Evolutionary conservation across 306 rosid genomes (phyloP).

Genomic region (Prunus fruticosa): DNA sequence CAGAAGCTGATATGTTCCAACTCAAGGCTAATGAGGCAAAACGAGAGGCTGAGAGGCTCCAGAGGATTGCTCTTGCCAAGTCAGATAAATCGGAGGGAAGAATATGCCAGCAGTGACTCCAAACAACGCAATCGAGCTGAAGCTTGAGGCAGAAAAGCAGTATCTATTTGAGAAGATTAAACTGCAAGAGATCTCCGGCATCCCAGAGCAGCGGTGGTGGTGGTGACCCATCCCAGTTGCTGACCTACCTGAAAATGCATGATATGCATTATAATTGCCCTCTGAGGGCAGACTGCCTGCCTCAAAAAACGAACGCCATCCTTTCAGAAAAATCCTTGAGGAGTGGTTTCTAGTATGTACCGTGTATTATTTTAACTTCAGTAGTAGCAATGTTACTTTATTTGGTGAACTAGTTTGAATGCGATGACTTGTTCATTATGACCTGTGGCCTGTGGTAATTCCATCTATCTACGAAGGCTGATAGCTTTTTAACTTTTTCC

Average conservation of each 20-base stretch:
- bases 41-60: slow-evolving; percentile 92
- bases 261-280: slow-evolving; percentile 68
- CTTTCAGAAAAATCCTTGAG: slow-evolving; percentile 64
- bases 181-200: slow-evolving; percentile 84
- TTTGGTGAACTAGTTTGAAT: slow-evolving; percentile 21
- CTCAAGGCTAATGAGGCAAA: slow-evolving; percentile 92
- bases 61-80: slow-evolving; percentile 87
- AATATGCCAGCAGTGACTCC: slow-evolving; percentile 82
- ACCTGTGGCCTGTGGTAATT: not conserved
- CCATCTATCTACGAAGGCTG: not conserved
- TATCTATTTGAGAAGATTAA: slow-evolving; percentile 94
- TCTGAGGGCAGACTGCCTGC: slow-evolving; percentile 62
- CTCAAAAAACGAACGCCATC: slow-evolving; percentile 61
- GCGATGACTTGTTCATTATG: slow-evolving; percentile 20
- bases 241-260: slow-evolving; percentile 75
- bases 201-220: slow-evolving; percentile 68
- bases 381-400: slow-evolving; percentile 15
- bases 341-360: slow-evolving; percentile 21
- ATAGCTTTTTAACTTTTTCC: not conserved
- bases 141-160: slow-evolving; percentile 95
- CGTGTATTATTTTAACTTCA: slow-evolving; percentile 6
- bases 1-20: slow-evolving; percentile 98
- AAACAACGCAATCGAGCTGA: slow-evolving; percentile 85
- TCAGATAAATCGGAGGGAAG: slow-evolving; percentile 95
- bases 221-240: slow-evolving; percentile 73